Conservation (phyloP, 2,329 filamentous ascomycete genomes). For the Colletotrichum filicis region DNA sequence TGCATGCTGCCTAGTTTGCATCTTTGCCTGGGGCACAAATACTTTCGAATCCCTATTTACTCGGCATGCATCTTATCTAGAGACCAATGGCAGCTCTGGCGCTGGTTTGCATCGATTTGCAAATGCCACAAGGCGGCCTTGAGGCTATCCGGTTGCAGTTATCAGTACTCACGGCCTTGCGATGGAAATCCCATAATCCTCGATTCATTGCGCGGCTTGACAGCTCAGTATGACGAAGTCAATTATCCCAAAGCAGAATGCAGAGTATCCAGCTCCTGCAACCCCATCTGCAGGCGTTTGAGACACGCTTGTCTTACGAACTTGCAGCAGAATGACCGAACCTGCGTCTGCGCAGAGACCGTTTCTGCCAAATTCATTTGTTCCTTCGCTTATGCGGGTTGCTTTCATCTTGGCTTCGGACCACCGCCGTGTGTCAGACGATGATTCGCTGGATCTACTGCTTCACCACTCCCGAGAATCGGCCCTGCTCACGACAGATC, state of each 20-base stretch:
- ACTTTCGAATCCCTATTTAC: conserved; percentile 3
- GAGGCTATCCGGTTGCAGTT: not conserved
- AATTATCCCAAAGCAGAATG: not conserved
- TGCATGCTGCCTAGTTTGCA: not conserved
- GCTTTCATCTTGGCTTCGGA: conserved; percentile 24
- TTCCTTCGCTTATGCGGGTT: conserved; percentile 8
- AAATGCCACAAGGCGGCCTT: not conserved
- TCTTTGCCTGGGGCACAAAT: not conserved
- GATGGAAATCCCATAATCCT: not conserved
- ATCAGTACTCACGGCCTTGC: conserved; percentile 2
- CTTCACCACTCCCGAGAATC: conserved; percentile 21
- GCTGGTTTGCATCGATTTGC: not conserved
- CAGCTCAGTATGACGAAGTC: conserved; percentile 9
- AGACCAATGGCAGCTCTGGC: not conserved
- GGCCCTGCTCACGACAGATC: conserved; percentile 17
- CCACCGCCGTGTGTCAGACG: conserved; percentile 30
- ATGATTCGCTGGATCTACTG: conserved; percentile 32
- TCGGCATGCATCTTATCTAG: not conserved
- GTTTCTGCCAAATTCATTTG: conserved; percentile 13
- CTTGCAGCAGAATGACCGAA: conserved; percentile 13
- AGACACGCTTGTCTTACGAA: conserved; percentile 16
- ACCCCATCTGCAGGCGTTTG: conserved; percentile 8
- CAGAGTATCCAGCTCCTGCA: not conserved
- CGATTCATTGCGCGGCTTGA: not conserved
- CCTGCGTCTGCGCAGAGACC: conserved; percentile 15